These are phyloP conservation scores for Candida corydali DNA, from an alignment of 805 yeast genomes.

Conservation along the genomic window DNA sequence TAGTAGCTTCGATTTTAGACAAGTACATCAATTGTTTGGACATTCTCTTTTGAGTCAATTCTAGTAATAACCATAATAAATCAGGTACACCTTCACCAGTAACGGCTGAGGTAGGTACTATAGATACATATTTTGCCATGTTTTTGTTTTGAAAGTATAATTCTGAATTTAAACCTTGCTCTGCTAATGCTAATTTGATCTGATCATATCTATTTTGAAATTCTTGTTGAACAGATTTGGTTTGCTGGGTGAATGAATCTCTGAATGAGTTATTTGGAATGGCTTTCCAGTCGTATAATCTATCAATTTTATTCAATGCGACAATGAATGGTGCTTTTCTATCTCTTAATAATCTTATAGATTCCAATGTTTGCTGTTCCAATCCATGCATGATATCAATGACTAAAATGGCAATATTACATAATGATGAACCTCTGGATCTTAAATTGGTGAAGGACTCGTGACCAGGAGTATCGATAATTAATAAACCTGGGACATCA, in stretches of 20 bases:
- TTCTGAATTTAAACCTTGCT: conserved; percentile 98
- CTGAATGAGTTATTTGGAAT: conserved; percentile 94
- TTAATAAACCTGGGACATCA: conserved; percentile 94
- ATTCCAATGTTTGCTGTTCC: conserved; percentile 96
- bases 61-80: conserved; percentile 89
- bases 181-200: conserved; percentile 88
- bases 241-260: conserved; percentile 82
- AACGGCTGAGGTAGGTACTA: conserved; percentile 97
- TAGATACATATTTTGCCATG: conserved; percentile 87
- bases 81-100: conserved; percentile 99
- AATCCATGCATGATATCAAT: conserved; percentile 99
- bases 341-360: conserved; percentile 86
- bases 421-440: conserved; percentile 97
- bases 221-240: conserved; percentile 83
- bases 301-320: conserved; percentile 95
- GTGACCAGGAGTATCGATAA: conserved; percentile 99
- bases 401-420: conserved; percentile 98
- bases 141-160: conserved; percentile 93
- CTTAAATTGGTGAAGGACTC: conserved; percentile 97
- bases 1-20: conserved; percentile 90
- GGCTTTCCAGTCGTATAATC: conserved; percentile 91
- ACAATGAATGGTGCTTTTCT: conserved; percentile 98
- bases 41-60: conserved; percentile 97
- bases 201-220: conserved; percentile 82
- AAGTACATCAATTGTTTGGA: conserved; percentile 96